Evolutionary conservation across 345 rosid species (phyloP).

Genomic region (Clausena lansium): DNA sequence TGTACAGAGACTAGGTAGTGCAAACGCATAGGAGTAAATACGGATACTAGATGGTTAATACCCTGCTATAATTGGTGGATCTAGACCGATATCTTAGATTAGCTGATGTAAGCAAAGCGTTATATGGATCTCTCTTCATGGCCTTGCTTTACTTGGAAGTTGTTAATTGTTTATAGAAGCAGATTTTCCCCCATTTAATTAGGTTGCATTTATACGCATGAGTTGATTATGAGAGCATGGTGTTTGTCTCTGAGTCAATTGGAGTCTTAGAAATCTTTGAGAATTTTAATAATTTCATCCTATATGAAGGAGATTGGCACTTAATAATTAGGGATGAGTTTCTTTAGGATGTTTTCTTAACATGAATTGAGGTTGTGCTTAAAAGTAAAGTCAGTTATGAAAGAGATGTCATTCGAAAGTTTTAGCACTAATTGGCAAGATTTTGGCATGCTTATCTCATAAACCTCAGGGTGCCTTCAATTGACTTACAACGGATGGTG

Average conservation of each 20-base stretch:
- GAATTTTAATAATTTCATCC: not conserved
- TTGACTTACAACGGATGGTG: not conserved
- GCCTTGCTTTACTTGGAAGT: not conserved
- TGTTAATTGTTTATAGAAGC: not conserved
- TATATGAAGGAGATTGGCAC: not conserved
- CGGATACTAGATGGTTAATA: not conserved
- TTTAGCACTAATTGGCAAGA: not conserved
- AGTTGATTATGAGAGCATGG: not conserved
- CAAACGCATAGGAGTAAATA: too few relatives aligned
- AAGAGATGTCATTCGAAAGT: not conserved
- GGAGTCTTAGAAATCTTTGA: not conserved
- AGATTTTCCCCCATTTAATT: not conserved
- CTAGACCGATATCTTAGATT: not conserved
- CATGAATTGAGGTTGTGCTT: not conserved
- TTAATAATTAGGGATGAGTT: not conserved
- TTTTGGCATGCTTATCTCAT: not conserved
- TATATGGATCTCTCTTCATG: not conserved
- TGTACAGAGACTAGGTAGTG: not conserved
- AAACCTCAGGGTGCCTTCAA: not conserved
- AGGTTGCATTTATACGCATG: too few relatives aligned
- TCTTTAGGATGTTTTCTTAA: not conserved
- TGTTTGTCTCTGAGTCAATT: not conserved
- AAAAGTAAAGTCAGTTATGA: not conserved
- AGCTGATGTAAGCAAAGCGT: not conserved
- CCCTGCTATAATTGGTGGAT: not conserved